A percentile compares a stretch with the other conserved stretches of the same genome.
These are phyloP conservation scores for Fusarium aywerte DNA, from an alignment of 2,329 filamentous ascomycete genomes.

Conservation along the genomic window DNA sequence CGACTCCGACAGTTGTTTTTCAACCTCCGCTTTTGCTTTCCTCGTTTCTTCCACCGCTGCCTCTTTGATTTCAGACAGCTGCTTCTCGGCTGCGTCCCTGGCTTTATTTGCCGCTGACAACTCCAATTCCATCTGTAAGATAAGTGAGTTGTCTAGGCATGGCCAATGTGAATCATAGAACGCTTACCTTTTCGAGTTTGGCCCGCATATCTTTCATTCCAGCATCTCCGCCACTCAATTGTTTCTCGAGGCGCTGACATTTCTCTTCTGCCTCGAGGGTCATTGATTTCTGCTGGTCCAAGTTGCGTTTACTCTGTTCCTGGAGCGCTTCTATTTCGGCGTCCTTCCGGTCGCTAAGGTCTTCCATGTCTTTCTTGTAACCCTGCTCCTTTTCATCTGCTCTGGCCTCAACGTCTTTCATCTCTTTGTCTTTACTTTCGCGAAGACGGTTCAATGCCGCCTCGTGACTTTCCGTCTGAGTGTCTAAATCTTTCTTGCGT, in stretches of 20 bases:
- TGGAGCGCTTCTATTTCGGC: slow-evolving; percentile 44
- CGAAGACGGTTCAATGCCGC: slow-evolving; percentile 12
- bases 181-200: slow-evolving; percentile 45
- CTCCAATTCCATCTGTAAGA: slow-evolving; percentile 48
- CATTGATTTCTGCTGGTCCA: slow-evolving; percentile 32
- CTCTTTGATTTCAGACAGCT: slow-evolving; percentile 62
- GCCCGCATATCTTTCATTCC: slow-evolving; percentile 37
- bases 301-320: slow-evolving; percentile 31
- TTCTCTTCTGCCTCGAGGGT: slow-evolving; percentile 45
- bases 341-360: slow-evolving; percentile 22
- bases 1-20: slow-evolving; percentile 52
- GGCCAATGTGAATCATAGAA: slow-evolving; percentile 25
- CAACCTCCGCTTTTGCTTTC: slow-evolving; percentile 67
- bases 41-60: slow-evolving; percentile 62
- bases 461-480: slow-evolving; percentile 26
- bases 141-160: slow-evolving; percentile 39
- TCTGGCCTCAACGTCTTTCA: slow-evolving; percentile 38
- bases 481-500: slow-evolving; percentile 27
- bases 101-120: slow-evolving; percentile 66
- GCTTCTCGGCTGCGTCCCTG: slow-evolving; percentile 61
- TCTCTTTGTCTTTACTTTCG: slow-evolving; percentile 59
- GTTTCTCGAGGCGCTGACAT: slow-evolving; percentile 43
- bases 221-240: slow-evolving; percentile 38
- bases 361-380: slow-evolving; percentile 12
- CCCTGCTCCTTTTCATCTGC: slow-evolving; percentile 27